Conservation (phyloP, 257 asterid species). For the Solanum okadae region DNA sequence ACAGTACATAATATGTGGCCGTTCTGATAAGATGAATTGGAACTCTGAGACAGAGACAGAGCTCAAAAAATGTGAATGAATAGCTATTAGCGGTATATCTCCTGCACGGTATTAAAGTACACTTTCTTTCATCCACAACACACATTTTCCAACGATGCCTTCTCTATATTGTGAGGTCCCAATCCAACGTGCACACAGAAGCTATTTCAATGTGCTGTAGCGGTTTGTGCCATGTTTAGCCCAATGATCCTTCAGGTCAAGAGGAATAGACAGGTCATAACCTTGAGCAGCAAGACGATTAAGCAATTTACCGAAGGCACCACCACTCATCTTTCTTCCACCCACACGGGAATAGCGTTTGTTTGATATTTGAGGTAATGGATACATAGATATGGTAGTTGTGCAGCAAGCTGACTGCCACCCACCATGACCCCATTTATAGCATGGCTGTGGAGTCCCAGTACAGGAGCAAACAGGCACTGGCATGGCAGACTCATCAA, state of each 20-base stretch:
- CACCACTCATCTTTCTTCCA: constrained; percentile 87
- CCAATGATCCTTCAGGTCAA: constrained; percentile 86
- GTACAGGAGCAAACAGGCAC: constrained; percentile 89
- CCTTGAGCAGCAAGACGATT: constrained; percentile 76
- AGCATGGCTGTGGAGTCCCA: constrained; percentile 88
- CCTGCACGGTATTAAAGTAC: neutral
- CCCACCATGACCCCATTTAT: constrained; percentile 91
- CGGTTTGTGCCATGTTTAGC: constrained; percentile 90
- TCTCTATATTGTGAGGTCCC: neutral
- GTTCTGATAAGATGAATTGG: neutral
- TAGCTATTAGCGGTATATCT: neutral
- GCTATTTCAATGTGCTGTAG: constrained; percentile 68
- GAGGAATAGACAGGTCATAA: constrained; percentile 58
- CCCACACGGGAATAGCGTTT: constrained; percentile 80
- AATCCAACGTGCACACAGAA: neutral
- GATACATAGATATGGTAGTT: constrained; percentile 76
- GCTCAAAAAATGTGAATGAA: neutral
- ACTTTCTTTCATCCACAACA: constrained; percentile 1
- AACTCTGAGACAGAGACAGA: neutral
- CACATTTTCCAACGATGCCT: neutral
- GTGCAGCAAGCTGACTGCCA: constrained; percentile 97
- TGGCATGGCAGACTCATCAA: constrained; percentile 84
- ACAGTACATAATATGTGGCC: neutral
- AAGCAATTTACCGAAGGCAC: constrained; percentile 71
- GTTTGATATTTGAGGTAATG: constrained; percentile 73